Percentiles rank a stretch among this genome's conserved stretches.
Conservation (phyloP, 768 basidiomycete genomes). For the Lactarius tabidus region DNA sequence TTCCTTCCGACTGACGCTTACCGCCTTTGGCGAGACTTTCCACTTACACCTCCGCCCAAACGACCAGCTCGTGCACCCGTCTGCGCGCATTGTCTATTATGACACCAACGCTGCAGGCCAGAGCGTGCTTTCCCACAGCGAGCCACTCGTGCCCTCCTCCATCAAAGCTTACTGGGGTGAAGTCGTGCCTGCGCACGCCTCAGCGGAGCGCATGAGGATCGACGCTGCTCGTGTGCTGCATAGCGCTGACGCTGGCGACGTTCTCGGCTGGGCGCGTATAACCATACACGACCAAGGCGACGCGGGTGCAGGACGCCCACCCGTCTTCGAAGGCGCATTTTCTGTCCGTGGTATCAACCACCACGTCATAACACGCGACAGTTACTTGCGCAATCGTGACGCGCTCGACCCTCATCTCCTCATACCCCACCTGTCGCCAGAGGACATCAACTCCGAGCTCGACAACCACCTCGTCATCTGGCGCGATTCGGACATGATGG, state of each 20-base stretch:
- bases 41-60: constrained; percentile 76
- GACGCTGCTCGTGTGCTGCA: constrained; percentile 54
- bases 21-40: constrained; percentile 61
- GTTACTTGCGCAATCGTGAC: constrained; percentile 61
- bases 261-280: constrained; percentile 76
- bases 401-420: constrained; percentile 44
- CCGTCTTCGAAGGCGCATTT: constrained; percentile 75
- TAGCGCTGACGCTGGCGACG: constrained; percentile 40
- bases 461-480: constrained; percentile 64
- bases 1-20: constrained; percentile 63
- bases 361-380: constrained; percentile 67
- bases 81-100: constrained; percentile 68
- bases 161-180: constrained; percentile 73
- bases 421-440: not conserved
- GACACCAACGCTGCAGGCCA: constrained; percentile 47
- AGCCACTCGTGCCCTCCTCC: constrained; percentile 58
- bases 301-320: constrained; percentile 41
- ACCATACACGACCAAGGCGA: constrained; percentile 64
- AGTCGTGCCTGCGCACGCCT: constrained; percentile 56
- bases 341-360: constrained; percentile 60
- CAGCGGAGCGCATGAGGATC: constrained; percentile 53
- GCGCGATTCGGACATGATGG: constrained; percentile 67
- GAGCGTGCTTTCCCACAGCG: constrained; percentile 47
- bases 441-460: constrained; percentile 37
- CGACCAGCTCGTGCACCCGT: constrained; percentile 71